Base-by-base conservation (phyloP, 2,329 filamentous ascomycete genomes). In the Blumeria graminis region DNA sequence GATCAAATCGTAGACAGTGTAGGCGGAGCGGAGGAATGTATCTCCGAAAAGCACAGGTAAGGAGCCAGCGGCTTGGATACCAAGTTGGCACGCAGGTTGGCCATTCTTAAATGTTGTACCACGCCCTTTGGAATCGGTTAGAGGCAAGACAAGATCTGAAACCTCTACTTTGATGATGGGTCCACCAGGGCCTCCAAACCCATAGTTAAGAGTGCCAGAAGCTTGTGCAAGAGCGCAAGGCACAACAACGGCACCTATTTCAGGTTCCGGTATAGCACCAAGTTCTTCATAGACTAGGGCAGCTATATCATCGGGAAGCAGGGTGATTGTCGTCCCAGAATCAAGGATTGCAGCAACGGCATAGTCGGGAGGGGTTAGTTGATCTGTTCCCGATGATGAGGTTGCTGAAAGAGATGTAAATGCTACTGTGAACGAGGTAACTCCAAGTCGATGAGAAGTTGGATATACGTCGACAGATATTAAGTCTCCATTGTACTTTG, bases 281-380 rank as follows among this genome's bases (percentile, higher is more conserved):
- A 78, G 58, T 62, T 70, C 64, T 55, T 66, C 57, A 63, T 69
- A 70, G 36, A 80, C 68, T 35, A 66, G 61, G 33, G 68, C 60
- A 57, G 77, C 74, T 58, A 84, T 67, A 35, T 70, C 63, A 58
- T 76, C 69, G 2, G 83, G 83, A 1, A 87, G 72, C 59, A 81
- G 78, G 66, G 76, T 82, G 56, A 84, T 69, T 45, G 78, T 82
- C 59, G 77, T 81, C 57, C 83, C 83, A 13, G 77, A 81, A 67
- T 84, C 81, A 32, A 84, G 72, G 54, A 80, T 72, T 34, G 76
- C 72, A 33, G 71, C 66, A 8, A 71, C 65, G 0, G 79, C 67
- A 41, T 68, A 69, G 57, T 62, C 61, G 9, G 57, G 22, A 3
- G 63, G 55, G 5, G 65, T 66, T 33, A 67, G 57, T 35, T 62